A percentile compares a stretch with the other conserved stretches of the same genome.
Evolutionary conservation across 176 grass and related monocot genomes (phyloP).

Genomic region (Oryza glaberrima): DNA sequence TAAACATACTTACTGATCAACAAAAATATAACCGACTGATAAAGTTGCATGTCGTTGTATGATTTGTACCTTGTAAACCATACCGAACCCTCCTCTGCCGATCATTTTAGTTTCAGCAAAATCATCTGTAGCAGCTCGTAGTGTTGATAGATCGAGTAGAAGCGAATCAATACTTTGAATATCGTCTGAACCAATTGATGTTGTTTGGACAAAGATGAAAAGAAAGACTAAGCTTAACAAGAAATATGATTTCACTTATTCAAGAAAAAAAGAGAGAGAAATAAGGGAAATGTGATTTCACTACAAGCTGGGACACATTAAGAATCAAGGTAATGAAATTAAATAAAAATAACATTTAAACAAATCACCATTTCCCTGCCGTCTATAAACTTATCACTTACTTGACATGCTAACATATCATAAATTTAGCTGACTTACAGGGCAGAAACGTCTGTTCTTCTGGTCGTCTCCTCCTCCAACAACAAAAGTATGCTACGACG

Average conservation of each 20-base stretch:
- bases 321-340: background rate
- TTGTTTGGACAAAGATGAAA: constrained; percentile 28
- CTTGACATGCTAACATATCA: background rate
- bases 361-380: background rate
- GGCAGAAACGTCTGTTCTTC: constrained; percentile 1
- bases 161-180: background rate
- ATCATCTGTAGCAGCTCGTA: background rate
- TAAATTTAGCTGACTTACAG: constrained; percentile 25
- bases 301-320: background rate
- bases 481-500: constrained; percentile 18
- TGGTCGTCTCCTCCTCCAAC: constrained; percentile 36
- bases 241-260: background rate
- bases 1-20: background rate
- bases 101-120: background rate
- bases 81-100: background rate
- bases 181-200: constrained; percentile 33
- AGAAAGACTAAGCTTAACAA: background rate
- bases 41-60: too few species aligned
- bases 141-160: background rate
- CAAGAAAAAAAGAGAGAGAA: too few species aligned
- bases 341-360: background rate
- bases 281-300: background rate
- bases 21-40: background rate
- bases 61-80: background rate
- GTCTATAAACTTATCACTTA: background rate